Evolutionary conservation across 495 filamentous ascomycete species (phyloP).

Genomic region (Neurospora africana): DNA sequence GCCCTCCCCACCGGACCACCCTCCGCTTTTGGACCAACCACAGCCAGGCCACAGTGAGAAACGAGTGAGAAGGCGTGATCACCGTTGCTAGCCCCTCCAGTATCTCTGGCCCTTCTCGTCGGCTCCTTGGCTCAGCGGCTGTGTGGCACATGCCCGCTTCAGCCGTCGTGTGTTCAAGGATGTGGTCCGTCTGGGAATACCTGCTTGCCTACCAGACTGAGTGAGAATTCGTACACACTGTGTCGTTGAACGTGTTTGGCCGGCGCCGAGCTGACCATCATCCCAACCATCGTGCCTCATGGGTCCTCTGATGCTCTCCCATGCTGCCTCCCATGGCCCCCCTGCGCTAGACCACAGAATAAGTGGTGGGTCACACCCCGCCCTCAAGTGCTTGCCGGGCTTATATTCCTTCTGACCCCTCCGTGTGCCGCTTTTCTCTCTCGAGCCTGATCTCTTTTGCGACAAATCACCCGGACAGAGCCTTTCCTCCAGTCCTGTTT

Average conservation of each 20-base stretch:
- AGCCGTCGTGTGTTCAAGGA: background rate
- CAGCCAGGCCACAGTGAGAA: conserved; percentile 16
- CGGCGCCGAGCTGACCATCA: background rate
- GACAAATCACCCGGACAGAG: background rate
- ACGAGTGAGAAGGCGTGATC: conserved; percentile 2
- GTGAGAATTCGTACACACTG: background rate
- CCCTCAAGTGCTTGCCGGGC: conserved; percentile 13
- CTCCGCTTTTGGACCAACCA: conserved; percentile 19
- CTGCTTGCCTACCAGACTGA: background rate
- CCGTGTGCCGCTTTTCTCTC: conserved; percentile 6
- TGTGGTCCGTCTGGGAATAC: background rate
- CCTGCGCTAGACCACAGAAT: conserved; percentile 14
- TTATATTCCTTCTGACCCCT: conserved; percentile 26
- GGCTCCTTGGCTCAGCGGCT: background rate
- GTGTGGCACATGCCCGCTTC: conserved; percentile 10
- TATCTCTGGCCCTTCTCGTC: conserved; percentile 5
- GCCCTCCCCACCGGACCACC: background rate
- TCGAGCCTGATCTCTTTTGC: conserved; percentile 2
- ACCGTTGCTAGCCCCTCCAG: background rate
- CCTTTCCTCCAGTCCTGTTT: background rate
- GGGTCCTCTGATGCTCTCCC: background rate
- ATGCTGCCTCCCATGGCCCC: background rate
- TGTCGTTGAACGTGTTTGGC: background rate
- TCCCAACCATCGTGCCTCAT: background rate
- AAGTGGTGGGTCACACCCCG: conserved; percentile 29